Evolutionary conservation across 305 asterid genomes (phyloP), one percentile per base, ranked within the genome.

Genomic region (Fraxinus velutina): DNA sequence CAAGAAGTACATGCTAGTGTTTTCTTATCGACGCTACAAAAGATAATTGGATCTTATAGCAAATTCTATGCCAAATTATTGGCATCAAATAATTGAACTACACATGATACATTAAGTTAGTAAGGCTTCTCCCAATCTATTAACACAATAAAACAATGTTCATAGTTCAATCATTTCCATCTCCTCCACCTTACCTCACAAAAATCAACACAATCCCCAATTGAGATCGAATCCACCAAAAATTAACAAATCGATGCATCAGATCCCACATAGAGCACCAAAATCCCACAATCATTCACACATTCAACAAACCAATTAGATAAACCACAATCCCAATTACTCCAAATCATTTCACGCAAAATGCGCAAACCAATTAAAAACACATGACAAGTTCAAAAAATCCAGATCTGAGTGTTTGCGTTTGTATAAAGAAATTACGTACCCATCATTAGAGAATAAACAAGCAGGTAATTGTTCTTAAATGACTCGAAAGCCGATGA

Each of bases 361-460:
- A 80, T 1, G 29, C 72, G 13, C 17, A 52, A 57, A 44, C 6
- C 6, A 52, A 52, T 52, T 52, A 47, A 52, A 52, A 52, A 4
- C 62, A 52, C 13, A 42, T 42, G 4, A 42, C 4, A 42, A 81
- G 73, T 77, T 3, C 70, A 47, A 13, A 83, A 42, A 36, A 64
- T 72, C 55, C 77, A 82, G 89, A 88, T 88, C 91, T 84, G 80
- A 44, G 36, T 15, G 60, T 10, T n/a, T 4, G 83, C 82, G 81
- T 47, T 34, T 34, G 75, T 80, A 47, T n/a, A 79, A 78, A 8
- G 1, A 62, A 79, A 78, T 60, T 52, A 88, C 91, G 1, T 83
- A 95, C 98, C 99, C 99, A 95, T 95, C 99, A 95, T 95, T 76
- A 95, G 97, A 72, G 99, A 95, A 89, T 95, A 95, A 10, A 95